Conservation (phyloP, 2,329 filamentous ascomycete genomes). For the Clonostachys chloroleuca region DNA sequence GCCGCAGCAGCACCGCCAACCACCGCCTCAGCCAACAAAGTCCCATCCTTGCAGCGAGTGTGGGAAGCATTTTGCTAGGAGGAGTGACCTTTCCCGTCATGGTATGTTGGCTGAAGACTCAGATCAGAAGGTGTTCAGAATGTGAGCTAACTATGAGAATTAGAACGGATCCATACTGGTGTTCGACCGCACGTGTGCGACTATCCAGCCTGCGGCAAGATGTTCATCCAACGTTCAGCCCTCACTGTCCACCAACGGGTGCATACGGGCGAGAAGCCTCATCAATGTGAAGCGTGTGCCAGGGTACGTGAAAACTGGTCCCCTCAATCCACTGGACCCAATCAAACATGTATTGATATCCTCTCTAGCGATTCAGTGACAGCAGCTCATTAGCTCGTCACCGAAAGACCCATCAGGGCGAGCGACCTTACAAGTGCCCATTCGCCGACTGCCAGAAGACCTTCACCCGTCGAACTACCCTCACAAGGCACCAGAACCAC, state of each 20-base stretch:
- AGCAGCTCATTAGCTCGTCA: constrained; percentile 92
- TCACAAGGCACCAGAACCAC: constrained; percentile 93
- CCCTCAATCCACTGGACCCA: background rate
- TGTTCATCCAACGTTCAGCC: constrained; percentile 95
- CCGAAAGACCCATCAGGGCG: constrained; percentile 90
- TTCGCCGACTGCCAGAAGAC: constrained; percentile 98
- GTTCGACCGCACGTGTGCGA: constrained; percentile 91
- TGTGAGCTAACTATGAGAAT: constrained; percentile 7
- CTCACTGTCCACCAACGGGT: constrained; percentile 93
- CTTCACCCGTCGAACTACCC: constrained; percentile 89
- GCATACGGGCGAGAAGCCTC: constrained; percentile 96
- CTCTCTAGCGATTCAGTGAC: constrained; percentile 65
- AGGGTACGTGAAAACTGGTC: constrained; percentile 57
- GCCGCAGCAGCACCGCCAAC: constrained; percentile 14
- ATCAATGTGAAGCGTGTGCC: constrained; percentile 94
- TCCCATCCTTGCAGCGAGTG: constrained; percentile 88
- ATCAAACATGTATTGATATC: background rate
- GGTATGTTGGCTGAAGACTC: constrained; percentile 52
- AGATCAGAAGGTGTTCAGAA: too few relatives aligned
- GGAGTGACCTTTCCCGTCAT: constrained; percentile 91
- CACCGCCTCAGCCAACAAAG: constrained; percentile 42
- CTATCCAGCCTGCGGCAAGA: constrained; percentile 82
- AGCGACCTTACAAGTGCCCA: constrained; percentile 94
- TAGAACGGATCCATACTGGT: constrained; percentile 94
- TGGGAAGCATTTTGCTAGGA: constrained; percentile 83